Percentiles rank a stretch among this genome's conserved stretches.
Evolutionary conservation across 805 yeast genomes (phyloP).

Genomic region (Candida glaebosa): DNA sequence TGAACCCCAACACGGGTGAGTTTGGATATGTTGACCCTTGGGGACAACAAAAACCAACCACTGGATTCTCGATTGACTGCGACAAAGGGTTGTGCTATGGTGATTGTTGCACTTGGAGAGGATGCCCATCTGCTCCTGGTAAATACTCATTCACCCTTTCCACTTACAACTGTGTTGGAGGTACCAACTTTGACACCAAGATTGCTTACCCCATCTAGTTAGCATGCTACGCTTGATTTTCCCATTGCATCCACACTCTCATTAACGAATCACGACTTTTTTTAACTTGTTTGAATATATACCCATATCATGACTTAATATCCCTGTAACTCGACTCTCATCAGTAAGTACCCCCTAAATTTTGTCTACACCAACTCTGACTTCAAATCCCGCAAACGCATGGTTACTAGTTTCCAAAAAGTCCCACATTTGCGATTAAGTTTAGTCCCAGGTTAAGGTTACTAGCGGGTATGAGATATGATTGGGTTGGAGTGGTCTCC

Average conservation of each 20-base stretch:
- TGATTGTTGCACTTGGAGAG: conserved; percentile 31
- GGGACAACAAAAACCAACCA: conserved; percentile 26
- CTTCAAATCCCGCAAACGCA: too few species aligned
- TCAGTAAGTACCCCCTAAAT: too few species aligned
- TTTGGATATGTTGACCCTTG: conserved; percentile 27
- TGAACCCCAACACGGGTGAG: conserved; percentile 25
- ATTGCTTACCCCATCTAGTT: neutral
- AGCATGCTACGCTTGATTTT: too few species aligned
- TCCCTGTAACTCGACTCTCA: too few species aligned
- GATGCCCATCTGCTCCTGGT: conserved; percentile 30
- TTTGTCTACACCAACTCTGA: too few species aligned
- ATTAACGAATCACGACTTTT: neutral
- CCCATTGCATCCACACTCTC: neutral
- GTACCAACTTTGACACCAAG: conserved; percentile 16
- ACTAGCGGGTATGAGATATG: too few species aligned
- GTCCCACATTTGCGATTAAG: too few species aligned
- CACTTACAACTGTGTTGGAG: conserved; percentile 19
- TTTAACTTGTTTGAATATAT: neutral
- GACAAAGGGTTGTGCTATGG: conserved; percentile 33
- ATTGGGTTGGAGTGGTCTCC: too few species aligned
- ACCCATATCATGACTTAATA: too few species aligned
- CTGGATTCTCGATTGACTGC: conserved; percentile 34
- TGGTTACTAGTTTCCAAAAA: too few species aligned
- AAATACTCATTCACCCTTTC: conserved; percentile 19
- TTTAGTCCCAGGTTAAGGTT: too few species aligned